Conservation (phyloP, 805 yeast species). For the Naumovozyma dairenensis region DNA sequence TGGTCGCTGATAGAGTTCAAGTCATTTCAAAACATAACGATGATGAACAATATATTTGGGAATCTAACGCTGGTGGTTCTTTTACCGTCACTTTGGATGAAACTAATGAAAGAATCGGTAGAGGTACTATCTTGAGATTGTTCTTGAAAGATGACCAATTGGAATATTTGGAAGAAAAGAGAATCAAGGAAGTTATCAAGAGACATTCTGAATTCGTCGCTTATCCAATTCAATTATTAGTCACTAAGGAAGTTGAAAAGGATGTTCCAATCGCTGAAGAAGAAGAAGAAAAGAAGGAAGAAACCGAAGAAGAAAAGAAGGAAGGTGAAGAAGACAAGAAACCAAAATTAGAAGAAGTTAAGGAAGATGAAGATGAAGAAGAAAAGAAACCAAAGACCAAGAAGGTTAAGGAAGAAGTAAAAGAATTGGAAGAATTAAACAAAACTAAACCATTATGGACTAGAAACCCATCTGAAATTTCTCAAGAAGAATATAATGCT, state of each 20-base stretch:
- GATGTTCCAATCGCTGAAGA: slow-evolving; percentile 82
- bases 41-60: slow-evolving; percentile 99
- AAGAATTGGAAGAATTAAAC: slow-evolving; percentile 96
- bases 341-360: slow-evolving; percentile 16
- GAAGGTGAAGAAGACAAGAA: slow-evolving; percentile 68
- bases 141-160: slow-evolving; percentile 98
- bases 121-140: slow-evolving; percentile 94
- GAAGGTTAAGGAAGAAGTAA: slow-evolving; percentile 84
- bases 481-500: slow-evolving; percentile 97
- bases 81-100: slow-evolving; percentile 92
- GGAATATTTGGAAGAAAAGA: slow-evolving; percentile 98
- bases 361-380: slow-evolving; percentile 59
- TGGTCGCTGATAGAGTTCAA: slow-evolving; percentile 98
- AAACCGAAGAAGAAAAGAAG: slow-evolving; percentile 57
- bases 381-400: slow-evolving; percentile 69
- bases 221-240: slow-evolving; percentile 97
- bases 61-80: slow-evolving; percentile 99
- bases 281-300: slow-evolving; percentile 33
- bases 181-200: slow-evolving; percentile 98
- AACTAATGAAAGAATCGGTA: slow-evolving; percentile 71
- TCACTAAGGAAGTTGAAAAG: slow-evolving; percentile 97
- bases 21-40: slow-evolving; percentile 97
- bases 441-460: slow-evolving; percentile 99
- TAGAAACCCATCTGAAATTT: slow-evolving; percentile 93
- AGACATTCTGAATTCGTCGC: slow-evolving; percentile 99